Evolutionary conservation across 441 rosid genomes (phyloP).

Genomic region (Lepidium campestre): DNA sequence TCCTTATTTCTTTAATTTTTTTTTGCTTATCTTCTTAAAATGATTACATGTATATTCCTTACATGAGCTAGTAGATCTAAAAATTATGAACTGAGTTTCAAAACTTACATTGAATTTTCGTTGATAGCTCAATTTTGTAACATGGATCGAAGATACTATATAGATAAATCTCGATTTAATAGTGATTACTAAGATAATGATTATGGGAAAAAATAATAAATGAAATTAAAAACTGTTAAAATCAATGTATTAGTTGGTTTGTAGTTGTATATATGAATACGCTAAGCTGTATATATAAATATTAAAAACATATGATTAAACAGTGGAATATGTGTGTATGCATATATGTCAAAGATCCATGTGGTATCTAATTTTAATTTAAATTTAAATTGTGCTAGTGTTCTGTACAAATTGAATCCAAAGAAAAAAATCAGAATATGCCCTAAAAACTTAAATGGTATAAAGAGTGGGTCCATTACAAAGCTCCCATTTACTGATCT

Average conservation of each 20-base stretch:
- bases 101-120: neutral
- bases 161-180: slow-evolving; percentile 1
- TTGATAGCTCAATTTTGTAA: too few relatives aligned
- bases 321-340: slow-evolving; percentile 6
- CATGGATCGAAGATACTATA: neutral
- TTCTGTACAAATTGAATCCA: slow-evolving; percentile 1
- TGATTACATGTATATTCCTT: neutral
- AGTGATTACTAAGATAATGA: neutral
- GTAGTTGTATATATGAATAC: slow-evolving; percentile 6
- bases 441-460: slow-evolving; percentile 26
- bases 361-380: slow-evolving; percentile 12
- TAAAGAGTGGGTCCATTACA: slow-evolving; percentile 30
- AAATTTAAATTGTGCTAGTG: neutral
- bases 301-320: too few relatives aligned
- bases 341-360: slow-evolving; percentile 24
- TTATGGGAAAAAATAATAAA: neutral
- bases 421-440: slow-evolving; percentile 24
- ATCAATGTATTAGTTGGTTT: slow-evolving; percentile 17
- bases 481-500: slow-evolving; percentile 27
- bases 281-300: slow-evolving; percentile 27
- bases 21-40: neutral
- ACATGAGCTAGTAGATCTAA: neutral
- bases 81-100: neutral
- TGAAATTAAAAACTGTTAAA: neutral
- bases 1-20: neutral